These are phyloP conservation scores for Boletus sp. DNA, from an alignment of 768 basidiomycete genomes.

Conservation along the genomic window DNA sequence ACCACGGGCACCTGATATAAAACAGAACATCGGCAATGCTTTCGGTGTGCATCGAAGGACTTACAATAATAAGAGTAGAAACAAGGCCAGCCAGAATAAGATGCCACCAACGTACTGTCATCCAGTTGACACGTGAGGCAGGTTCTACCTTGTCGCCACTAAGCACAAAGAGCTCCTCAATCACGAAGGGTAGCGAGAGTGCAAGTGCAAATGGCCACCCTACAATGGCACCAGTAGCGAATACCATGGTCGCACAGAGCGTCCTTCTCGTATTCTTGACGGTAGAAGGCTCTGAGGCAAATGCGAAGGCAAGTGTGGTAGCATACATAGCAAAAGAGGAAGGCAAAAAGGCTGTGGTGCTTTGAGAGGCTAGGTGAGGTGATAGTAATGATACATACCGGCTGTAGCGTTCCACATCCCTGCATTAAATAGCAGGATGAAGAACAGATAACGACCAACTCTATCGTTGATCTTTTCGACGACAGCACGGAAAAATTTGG, in stretches of 20 bases:
- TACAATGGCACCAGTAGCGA: constrained; percentile 81
- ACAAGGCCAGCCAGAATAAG: constrained; percentile 51
- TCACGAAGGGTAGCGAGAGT: constrained; percentile 81
- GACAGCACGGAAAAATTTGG: constrained; percentile 77
- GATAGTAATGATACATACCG: constrained; percentile 41
- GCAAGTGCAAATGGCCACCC: constrained; percentile 98
- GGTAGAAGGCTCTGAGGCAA: constrained; percentile 58
- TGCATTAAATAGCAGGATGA: constrained; percentile 79
- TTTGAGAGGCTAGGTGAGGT: constrained; percentile 10
- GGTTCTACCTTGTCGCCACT: constrained; percentile 64
- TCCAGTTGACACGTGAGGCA: constrained; percentile 50
- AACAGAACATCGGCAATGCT: not conserved
- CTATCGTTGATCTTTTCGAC: constrained; percentile 82
- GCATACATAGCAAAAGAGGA: constrained; percentile 96
- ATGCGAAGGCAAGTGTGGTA: constrained; percentile 74
- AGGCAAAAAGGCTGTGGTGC: constrained; percentile 76
- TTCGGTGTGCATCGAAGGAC: constrained; percentile 15
- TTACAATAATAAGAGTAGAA: constrained; percentile 64
- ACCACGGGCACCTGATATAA: constrained; percentile 78
- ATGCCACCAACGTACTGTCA: constrained; percentile 57
- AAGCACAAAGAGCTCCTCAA: constrained; percentile 84
- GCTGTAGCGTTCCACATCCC: constrained; percentile 95
- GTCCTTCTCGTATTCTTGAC: constrained; percentile 53
- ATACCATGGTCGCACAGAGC: constrained; percentile 61
- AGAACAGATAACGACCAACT: constrained; percentile 91